These are phyloP conservation scores for Neofusicoccum sp. DNA, from an alignment of 2,329 filamentous ascomycete genomes.

Conservation along the genomic window DNA sequence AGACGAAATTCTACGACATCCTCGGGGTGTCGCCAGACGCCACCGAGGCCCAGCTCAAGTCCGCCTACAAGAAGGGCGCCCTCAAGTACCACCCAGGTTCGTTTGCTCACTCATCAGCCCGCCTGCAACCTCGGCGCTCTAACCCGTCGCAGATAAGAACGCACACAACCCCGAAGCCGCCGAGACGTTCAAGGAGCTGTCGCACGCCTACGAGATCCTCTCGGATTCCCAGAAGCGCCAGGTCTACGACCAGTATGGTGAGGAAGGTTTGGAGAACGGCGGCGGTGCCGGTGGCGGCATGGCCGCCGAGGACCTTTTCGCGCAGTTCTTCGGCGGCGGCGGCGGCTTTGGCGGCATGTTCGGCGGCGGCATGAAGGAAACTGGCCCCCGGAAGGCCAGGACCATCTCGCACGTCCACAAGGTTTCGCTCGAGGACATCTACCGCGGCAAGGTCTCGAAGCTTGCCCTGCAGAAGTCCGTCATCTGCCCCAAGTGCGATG, in stretches of 20 bases:
- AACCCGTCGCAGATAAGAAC: slow-evolving; percentile 75
- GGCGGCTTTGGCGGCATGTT: slow-evolving; percentile 68
- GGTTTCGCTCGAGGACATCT: slow-evolving; percentile 95
- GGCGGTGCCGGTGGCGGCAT: slow-evolving; percentile 75
- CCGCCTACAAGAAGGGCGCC: slow-evolving; percentile 80
- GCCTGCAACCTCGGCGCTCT: slow-evolving; percentile 16
- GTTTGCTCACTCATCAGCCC: slow-evolving; percentile 31
- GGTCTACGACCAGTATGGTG: slow-evolving; percentile 95
- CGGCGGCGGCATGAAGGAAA: slow-evolving; percentile 69
- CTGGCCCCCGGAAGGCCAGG: slow-evolving; percentile 84
- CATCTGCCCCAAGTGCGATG: slow-evolving; percentile 92
- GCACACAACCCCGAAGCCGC: slow-evolving; percentile 87
- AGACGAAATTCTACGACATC: slow-evolving; percentile 75
- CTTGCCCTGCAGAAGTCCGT: slow-evolving; percentile 95
- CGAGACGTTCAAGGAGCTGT: slow-evolving; percentile 98
- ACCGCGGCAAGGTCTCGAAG: slow-evolving; percentile 96
- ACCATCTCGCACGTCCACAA: slow-evolving; percentile 99
- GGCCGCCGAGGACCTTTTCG: slow-evolving; percentile 94
- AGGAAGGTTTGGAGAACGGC: slow-evolving; percentile 87
- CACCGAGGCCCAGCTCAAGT: slow-evolving; percentile 84
- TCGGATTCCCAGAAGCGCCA: slow-evolving; percentile 88
- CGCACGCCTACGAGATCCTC: slow-evolving; percentile 91
- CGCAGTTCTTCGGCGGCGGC: slow-evolving; percentile 86
- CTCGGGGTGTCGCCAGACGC: slow-evolving; percentile 77
- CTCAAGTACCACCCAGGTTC: slow-evolving; percentile 81